Evolutionary conservation across 805 yeast species (phyloP).

Genomic region (Yamadazyma endophytica): DNA sequence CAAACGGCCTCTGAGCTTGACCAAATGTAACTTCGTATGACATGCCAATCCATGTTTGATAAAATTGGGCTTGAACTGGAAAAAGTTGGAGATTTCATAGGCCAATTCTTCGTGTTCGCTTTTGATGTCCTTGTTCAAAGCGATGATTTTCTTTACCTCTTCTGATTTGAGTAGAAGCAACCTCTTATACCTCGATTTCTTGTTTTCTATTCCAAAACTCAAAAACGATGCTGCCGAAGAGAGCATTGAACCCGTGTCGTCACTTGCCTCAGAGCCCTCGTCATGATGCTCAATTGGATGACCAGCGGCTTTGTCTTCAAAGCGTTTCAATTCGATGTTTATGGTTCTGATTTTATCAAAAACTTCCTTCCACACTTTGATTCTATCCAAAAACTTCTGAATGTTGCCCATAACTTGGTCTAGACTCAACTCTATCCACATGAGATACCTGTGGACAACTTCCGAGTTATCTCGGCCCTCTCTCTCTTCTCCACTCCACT

Average conservation of each 20-base stretch:
- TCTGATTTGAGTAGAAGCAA: slow-evolving; percentile 37
- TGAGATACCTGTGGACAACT: slow-evolving; percentile 12
- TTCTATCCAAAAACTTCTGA: slow-evolving; percentile 16
- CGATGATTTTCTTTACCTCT: slow-evolving; percentile 38
- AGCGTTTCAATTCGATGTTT: slow-evolving; percentile 24
- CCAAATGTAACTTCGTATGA: slow-evolving; percentile 13
- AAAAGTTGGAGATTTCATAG: slow-evolving; percentile 55
- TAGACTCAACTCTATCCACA: slow-evolving; percentile 22
- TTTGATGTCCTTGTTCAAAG: slow-evolving; percentile 45
- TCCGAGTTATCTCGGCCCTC: slow-evolving; percentile 8
- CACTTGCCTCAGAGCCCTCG: neutral
- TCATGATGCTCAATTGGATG: neutral
- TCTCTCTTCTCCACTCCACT: slow-evolving; percentile 7
- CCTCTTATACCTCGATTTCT: slow-evolving; percentile 44
- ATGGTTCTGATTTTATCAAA: slow-evolving; percentile 22
- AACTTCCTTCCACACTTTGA: slow-evolving; percentile 27
- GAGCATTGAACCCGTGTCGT: neutral
- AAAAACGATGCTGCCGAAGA: slow-evolving; percentile 19
- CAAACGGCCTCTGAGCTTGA: slow-evolving; percentile 5
- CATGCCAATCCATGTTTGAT: slow-evolving; percentile 33
- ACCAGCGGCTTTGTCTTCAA: slow-evolving; percentile 17
- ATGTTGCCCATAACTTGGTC: slow-evolving; percentile 21
- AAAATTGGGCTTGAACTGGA: slow-evolving; percentile 46
- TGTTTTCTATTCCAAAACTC: slow-evolving; percentile 46
- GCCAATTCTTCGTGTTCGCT: slow-evolving; percentile 60